Conservation (phyloP, 2,329 filamentous ascomycete species). For the Apiospora rasikravindrae region DNA sequence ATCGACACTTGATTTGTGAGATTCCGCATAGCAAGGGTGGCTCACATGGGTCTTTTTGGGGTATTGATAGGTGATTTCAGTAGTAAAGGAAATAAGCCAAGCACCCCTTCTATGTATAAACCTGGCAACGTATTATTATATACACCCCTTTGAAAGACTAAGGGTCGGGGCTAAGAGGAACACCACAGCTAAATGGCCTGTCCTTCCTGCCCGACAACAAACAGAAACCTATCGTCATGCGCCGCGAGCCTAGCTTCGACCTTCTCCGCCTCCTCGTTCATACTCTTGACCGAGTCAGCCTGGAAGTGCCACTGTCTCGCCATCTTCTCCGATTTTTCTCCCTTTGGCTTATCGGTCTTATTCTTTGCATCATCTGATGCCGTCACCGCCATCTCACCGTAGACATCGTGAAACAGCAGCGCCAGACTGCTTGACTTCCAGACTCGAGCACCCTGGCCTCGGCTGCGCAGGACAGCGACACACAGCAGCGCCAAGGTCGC, state of each 20-base stretch:
- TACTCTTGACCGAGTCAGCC: background rate
- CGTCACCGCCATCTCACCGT: background rate
- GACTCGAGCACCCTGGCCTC: background rate
- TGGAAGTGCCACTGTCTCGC: background rate
- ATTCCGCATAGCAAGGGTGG: no score
- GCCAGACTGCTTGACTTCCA: conserved; percentile 6
- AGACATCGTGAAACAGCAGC: background rate
- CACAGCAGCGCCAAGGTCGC: background rate
- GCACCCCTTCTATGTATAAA: no score
- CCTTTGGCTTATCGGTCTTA: background rate
- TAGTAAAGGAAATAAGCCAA: no score
- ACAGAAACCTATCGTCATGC: background rate
- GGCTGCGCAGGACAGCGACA: background rate
- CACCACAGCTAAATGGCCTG: no score
- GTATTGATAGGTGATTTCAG: no score
- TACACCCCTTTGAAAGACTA: no score
- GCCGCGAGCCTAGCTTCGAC: background rate
- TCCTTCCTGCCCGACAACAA: background rate
- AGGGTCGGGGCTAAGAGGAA: no score
- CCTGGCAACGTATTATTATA: no score
- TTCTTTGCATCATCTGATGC: background rate
- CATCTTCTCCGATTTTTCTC: background rate
- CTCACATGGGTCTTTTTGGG: no score
- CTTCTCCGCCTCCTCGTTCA: background rate
- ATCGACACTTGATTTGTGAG: no score